phyloP scores from a whole-genome alignment of 139 green algal genomes.

The Choricystis sp. region DNA sequence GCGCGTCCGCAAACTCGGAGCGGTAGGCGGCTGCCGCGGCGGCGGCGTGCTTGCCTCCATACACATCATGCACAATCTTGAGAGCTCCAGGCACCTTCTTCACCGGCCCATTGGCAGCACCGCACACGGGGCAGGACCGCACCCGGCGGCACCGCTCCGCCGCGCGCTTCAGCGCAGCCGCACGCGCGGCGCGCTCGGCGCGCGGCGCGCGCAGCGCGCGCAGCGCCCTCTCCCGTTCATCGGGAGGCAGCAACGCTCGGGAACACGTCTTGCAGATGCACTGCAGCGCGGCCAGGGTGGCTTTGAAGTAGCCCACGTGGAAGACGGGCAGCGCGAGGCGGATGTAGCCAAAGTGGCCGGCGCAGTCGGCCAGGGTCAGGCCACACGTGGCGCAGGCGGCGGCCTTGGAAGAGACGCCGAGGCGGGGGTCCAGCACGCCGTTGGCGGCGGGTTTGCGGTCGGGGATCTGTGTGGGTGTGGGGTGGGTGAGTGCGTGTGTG shows the following conservation, averaged over 20 bases:
- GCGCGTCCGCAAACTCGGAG: constrained; percentile 40
- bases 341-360: constrained; percentile 95
- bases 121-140: constrained; percentile 62
- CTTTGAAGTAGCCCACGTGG: constrained; percentile 96
- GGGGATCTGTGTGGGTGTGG: constrained; percentile 44
- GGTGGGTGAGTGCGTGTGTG: neutral
- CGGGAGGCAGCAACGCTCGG: constrained; percentile 67
- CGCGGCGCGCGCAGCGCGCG: constrained; percentile 45
- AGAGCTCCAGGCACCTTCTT: constrained; percentile 62
- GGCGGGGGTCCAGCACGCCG: constrained; percentile 69
- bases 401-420: constrained; percentile 70
- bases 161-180: constrained; percentile 59
- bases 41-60: neutral
- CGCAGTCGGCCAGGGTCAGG: constrained; percentile 79
- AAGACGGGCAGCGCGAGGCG: constrained; percentile 94
- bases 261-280: constrained; percentile 95
- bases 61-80: constrained; percentile 76
- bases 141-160: constrained; percentile 76
- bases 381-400: constrained; percentile 77
- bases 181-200: constrained; percentile 56
- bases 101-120: constrained; percentile 54
- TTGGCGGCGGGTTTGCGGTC: constrained; percentile 59
- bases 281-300: constrained; percentile 76
- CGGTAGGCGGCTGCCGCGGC: constrained; percentile 5
- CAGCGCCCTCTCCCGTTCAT: constrained; percentile 42